These are phyloP conservation scores for Polytrichum formosum DNA, from an alignment of 225 moss, liverwort and hornwort genomes.

Conservation along the genomic window DNA sequence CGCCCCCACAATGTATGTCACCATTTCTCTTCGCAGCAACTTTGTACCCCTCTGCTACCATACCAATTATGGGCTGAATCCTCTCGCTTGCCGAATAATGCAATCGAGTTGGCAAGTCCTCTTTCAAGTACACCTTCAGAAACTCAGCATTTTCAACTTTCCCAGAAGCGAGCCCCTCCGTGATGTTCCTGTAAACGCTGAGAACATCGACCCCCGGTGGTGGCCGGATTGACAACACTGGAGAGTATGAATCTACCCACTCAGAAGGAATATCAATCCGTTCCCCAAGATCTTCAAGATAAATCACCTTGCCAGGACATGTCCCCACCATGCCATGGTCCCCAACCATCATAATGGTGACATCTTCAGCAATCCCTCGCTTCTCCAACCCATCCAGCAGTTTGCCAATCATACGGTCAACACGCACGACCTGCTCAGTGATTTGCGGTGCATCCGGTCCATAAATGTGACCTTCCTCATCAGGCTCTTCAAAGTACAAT, in stretches of 20 bases:
- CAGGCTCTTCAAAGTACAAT: conserved; percentile 91
- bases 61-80: conserved; percentile 63
- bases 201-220: conserved; percentile 35
- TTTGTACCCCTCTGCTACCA: conserved; percentile 57
- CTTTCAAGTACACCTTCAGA: conserved; percentile 45
- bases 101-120: conserved; percentile 46
- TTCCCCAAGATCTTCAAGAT: conserved; percentile 44
- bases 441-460: conserved; percentile 89
- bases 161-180: conserved; percentile 28
- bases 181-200: conserved; percentile 30
- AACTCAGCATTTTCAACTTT: conserved; percentile 52
- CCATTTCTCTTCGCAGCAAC: conserved; percentile 29
- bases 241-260: conserved; percentile 38
- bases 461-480: conserved; percentile 67
- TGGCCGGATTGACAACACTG: conserved; percentile 45
- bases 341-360: conserved; percentile 50
- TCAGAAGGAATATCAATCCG: conserved; percentile 31
- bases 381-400: conserved; percentile 70
- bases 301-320: conserved; percentile 50
- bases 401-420: conserved; percentile 70
- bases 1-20: conserved; percentile 35
- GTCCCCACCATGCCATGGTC: conserved; percentile 63
- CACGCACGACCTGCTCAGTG: conserved; percentile 43
- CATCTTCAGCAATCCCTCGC: conserved; percentile 55
- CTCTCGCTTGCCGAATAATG: conserved; percentile 39